Evolutionary conservation across 768 basidiomycete species (phyloP).

Genomic region (Rhizopogon vesiculosus): DNA sequence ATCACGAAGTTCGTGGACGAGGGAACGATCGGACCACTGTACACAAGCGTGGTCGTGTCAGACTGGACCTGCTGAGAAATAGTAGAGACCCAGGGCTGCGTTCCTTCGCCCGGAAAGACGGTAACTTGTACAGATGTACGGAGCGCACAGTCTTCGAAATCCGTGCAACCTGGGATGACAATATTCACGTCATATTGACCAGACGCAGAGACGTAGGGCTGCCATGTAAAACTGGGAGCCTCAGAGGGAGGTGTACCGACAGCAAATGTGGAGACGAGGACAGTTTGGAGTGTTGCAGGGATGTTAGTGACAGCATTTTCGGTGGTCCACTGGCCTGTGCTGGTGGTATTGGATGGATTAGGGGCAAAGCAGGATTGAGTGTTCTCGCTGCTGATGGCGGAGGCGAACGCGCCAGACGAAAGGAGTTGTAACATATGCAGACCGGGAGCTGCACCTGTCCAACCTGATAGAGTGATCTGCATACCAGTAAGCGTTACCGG

Average conservation of each 20-base stretch:
- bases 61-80: conserved; percentile 67
- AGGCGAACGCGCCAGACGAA: conserved; percentile 88
- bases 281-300: conserved; percentile 72
- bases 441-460: conserved; percentile 73
- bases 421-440: conserved; percentile 90
- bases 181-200: conserved; percentile 85
- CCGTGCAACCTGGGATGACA: conserved; percentile 80
- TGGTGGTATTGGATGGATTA: conserved; percentile 60
- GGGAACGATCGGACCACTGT: conserved; percentile 80
- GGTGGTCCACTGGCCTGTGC: conserved; percentile 67
- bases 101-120: conserved; percentile 71
- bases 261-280: conserved; percentile 62
- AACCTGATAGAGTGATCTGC: conserved; percentile 74
- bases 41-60: conserved; percentile 63
- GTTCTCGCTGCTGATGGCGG: conserved; percentile 60
- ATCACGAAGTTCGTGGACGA: conserved; percentile 65
- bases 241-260: conserved; percentile 57
- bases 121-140: conserved; percentile 82
- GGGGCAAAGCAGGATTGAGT: conserved; percentile 73
- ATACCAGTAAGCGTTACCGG: conserved; percentile 78
- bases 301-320: conserved; percentile 66
- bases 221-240: conserved; percentile 84
- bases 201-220: conserved; percentile 86
- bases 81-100: conserved; percentile 60
- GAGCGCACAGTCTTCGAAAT: conserved; percentile 71